Conservation (phyloP, 371 early-diverging fungal species). For the Mucor circinelloides region DNA sequence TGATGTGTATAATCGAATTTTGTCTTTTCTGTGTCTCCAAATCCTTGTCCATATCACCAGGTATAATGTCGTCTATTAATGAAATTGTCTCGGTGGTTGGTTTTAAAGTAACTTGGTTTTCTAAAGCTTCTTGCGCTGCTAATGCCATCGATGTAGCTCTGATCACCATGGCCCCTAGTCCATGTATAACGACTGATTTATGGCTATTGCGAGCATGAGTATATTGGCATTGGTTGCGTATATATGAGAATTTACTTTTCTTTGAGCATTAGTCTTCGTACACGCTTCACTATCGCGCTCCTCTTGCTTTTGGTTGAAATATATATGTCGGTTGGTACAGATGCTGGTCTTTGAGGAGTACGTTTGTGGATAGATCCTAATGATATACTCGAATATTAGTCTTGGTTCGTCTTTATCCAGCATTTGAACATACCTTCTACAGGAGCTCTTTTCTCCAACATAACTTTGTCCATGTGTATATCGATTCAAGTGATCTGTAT, state of each 20-base stretch:
- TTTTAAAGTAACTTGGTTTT: slow-evolving; percentile 49
- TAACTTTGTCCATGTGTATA: neutral
- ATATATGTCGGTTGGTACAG: slow-evolving; percentile 60
- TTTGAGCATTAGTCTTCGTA: slow-evolving; percentile 48
- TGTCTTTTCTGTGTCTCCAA: slow-evolving; percentile 35
- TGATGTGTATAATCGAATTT: slow-evolving; percentile 47
- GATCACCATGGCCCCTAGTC: slow-evolving; percentile 70
- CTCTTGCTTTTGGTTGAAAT: slow-evolving; percentile 54
- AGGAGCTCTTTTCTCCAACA: neutral
- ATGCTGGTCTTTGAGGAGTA: slow-evolving; percentile 51
- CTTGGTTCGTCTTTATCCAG: neutral
- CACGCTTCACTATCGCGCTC: slow-evolving; percentile 39
- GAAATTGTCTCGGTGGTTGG: slow-evolving; percentile 53
- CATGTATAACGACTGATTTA: slow-evolving; percentile 61
- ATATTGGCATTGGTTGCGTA: neutral
- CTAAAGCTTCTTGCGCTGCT: slow-evolving; percentile 44
- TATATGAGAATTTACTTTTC: slow-evolving; percentile 30
- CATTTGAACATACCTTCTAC: neutral
- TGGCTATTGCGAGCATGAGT: slow-evolving; percentile 24
- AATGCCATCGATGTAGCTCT: slow-evolving; percentile 60
- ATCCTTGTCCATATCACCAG: slow-evolving; percentile 53
- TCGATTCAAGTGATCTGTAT: neutral
- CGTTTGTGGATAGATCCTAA: slow-evolving; percentile 50
- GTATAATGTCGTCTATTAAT: slow-evolving; percentile 59
- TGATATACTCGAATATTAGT: neutral